Percentiles rank a stretch among this genome's conserved stretches.
These are phyloP conservation scores for Backusella parvicylindrica DNA, from an alignment of 192 early-diverging fungal genomes.

Conservation along the genomic window DNA sequence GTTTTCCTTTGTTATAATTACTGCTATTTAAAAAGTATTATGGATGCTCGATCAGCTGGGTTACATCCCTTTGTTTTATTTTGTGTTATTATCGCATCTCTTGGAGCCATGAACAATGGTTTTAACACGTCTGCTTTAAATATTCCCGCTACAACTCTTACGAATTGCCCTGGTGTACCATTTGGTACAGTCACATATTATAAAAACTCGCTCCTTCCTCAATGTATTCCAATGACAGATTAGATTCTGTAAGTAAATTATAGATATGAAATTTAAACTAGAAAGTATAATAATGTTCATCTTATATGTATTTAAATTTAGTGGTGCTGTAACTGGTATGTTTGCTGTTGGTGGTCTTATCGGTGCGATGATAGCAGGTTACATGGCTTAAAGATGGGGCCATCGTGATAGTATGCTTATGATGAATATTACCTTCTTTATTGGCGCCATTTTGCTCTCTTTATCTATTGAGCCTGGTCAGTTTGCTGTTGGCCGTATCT, in stretches of 20 bases:
- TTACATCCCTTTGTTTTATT: conserved; percentile 19
- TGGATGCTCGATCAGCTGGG: conserved; percentile 19
- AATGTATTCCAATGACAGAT: conserved; percentile 31
- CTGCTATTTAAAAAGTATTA: no score
- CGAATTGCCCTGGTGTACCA: conserved; percentile 40
- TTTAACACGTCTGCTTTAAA: conserved; percentile 38
- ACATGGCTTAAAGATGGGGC: conserved; percentile 53
- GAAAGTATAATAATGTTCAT: conserved; percentile 23
- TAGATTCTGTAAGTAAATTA: conserved; percentile 48
- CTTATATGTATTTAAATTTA: background rate
- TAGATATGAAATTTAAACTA: background rate
- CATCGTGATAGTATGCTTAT: conserved; percentile 54
- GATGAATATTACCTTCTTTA: conserved; percentile 44
- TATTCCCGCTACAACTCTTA: conserved; percentile 55
- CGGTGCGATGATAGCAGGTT: conserved; percentile 61
- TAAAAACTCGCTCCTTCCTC: conserved; percentile 23
- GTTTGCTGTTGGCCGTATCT: conserved; percentile 43
- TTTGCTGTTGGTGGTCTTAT: conserved; percentile 61
- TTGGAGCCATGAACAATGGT: conserved; percentile 32
- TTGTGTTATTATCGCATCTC: conserved; percentile 19
- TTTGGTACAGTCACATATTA: conserved; percentile 21
- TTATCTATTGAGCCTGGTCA: conserved; percentile 17
- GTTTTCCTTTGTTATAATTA: no score
- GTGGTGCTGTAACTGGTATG: conserved; percentile 54
- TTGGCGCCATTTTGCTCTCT: conserved; percentile 38